These are phyloP conservation scores for Brassica nigra DNA, from an alignment of 345 rosid genomes.

Conservation along the genomic window DNA sequence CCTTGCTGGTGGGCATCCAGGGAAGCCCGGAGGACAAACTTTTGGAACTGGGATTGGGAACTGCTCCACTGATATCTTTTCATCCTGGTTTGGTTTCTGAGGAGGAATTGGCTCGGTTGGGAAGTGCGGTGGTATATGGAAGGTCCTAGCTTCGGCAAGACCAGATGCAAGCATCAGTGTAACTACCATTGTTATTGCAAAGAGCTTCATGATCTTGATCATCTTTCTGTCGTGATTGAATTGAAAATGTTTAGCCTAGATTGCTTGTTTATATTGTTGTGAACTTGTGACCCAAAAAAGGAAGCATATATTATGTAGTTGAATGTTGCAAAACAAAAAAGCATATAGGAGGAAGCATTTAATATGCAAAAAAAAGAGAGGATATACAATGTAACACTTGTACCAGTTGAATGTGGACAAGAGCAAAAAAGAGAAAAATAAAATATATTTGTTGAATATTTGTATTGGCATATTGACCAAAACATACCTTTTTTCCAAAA, in stretches of 20 bases:
- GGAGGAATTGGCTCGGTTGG: neutral
- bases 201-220: conserved; percentile 13
- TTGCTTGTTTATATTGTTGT: neutral
- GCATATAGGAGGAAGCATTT: neutral
- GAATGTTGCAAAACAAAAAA: neutral
- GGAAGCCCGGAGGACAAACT: neutral
- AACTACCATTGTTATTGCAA: neutral
- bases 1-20: neutral
- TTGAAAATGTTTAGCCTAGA: neutral
- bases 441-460: no score
- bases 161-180: neutral
- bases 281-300: neutral
- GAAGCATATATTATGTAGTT: neutral
- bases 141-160: neutral
- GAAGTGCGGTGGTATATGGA: neutral
- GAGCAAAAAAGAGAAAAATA: no score
- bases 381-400: no score
- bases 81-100: neutral
- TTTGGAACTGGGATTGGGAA: neutral
- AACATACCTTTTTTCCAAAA: no score
- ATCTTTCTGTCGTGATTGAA: neutral
- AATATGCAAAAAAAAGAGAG: neutral
- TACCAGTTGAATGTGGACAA: no score
- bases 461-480: no score
- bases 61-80: neutral